Base-by-base conservation (phyloP, 306 rosid genomes). In the Mucuna pruriens region DNA sequence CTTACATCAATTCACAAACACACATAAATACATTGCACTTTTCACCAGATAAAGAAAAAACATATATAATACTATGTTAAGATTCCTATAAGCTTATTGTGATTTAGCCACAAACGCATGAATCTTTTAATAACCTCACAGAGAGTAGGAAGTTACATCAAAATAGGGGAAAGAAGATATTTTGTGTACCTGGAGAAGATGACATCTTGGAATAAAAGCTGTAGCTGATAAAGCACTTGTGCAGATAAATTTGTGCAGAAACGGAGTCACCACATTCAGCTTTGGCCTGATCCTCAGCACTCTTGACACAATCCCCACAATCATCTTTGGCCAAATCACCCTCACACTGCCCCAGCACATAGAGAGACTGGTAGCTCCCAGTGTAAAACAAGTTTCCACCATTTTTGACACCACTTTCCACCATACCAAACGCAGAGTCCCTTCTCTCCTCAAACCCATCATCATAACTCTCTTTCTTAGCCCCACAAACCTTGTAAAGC, bases 291-390 rank as follows among this genome's bases (percentile, higher is more conserved):
- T 90, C 88, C 49, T 62, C 88, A 22, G 97, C 97, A 67, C 70
- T 84, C 40, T 90, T 88, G 61, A 94, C 82, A 84, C 98, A 94
- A 38, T 86, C 91, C 8, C 81, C 92, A 82, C 97, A 94, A 75
- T 89, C 97, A 9, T 67, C 83, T 20, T 39, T 66, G 17, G 82
- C 80, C 85, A 94, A 86, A 84, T 89, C 90, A 7, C 97, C 91
- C 29, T 94, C 91, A 52, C 98, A 94, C 90, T 94, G 98, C 13
- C 95, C 98, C 88, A 91, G 52, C 23, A 84, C 92, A 48, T 84
- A 85, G 16, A 94, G 65, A 3, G 95, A 90, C 74, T 89, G 83
- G 15, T 87, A 90, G 8, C 69, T 91, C 49, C 88, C 94, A 2
- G 85, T 80, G 58, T 91, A 91, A 45, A 91, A 94, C 90, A 87